Evolutionary conservation across 2,329 filamentous ascomycete species (phyloP).

Genomic region (Volutella citrinella): DNA sequence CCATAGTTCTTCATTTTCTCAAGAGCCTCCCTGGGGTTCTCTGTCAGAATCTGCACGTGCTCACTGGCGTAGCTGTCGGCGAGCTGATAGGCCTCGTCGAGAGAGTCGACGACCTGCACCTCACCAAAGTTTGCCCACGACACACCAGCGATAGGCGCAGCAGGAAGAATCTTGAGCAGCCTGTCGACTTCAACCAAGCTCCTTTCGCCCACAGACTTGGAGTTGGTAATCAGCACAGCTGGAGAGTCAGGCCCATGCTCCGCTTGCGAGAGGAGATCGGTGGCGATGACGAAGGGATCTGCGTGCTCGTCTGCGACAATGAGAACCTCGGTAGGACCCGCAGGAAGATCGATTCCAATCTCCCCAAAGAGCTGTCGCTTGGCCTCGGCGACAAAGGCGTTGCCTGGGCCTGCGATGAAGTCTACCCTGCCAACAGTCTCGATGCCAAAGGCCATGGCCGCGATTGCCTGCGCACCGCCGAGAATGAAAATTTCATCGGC

Average conservation of each 20-base stretch:
- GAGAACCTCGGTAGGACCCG: constrained; percentile 10
- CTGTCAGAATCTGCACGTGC: constrained; percentile 12
- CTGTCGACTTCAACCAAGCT: constrained; percentile 2
- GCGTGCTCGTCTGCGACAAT: constrained; percentile 12
- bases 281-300: constrained; percentile 9
- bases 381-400: constrained; percentile 15
- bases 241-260: constrained; percentile 6
- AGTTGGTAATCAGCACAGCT: constrained; percentile 7
- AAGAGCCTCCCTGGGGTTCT: constrained; percentile 8
- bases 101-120: constrained; percentile 6
- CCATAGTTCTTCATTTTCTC: constrained; percentile 13
- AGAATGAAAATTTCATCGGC: constrained; percentile 13
- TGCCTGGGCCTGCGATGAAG: constrained; percentile 15
- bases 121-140: constrained; percentile 12
- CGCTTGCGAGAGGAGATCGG: constrained; percentile 6
- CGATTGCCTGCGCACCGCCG: constrained; percentile 11
- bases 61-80: constrained; percentile 12
- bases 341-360: constrained; percentile 12
- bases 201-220: constrained; percentile 4
- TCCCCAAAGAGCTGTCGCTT: constrained; percentile 13
- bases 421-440: constrained; percentile 13
- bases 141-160: constrained; percentile 6
- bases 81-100: constrained; percentile 11
- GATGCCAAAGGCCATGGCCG: constrained; percentile 14
- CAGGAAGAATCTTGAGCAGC: constrained; percentile 7